Evolutionary conservation across 306 rosid genomes (phyloP).

Genomic region (Dicorynia guianensis): DNA sequence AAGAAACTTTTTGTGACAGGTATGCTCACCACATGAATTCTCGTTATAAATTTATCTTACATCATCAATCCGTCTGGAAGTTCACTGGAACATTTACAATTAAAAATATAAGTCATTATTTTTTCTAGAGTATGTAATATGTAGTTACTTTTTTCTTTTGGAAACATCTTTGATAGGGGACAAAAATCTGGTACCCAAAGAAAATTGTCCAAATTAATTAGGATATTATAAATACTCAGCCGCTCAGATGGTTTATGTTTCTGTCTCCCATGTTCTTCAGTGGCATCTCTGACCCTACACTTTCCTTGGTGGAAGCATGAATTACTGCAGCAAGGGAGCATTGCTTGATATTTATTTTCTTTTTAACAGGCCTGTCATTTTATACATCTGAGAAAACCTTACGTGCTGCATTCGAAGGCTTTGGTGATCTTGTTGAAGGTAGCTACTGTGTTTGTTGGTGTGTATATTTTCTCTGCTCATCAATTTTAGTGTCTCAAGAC

Average conservation of each 20-base stretch:
- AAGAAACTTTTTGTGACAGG: conserved; percentile 63
- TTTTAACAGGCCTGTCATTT: conserved; percentile 65
- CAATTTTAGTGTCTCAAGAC: conserved; percentile 7
- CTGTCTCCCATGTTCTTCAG: conserved; percentile 21
- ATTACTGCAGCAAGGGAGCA: background rate
- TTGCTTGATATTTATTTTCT: conserved; percentile 24
- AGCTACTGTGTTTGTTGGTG: conserved; percentile 2
- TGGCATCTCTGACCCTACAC: background rate
- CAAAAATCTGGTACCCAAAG: background rate
- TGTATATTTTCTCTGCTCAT: conserved; percentile 6
- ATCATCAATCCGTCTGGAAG: background rate
- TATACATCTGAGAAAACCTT: conserved; percentile 84
- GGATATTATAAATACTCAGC: background rate
- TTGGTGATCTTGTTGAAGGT: conserved; percentile 89
- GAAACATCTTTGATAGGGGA: conserved; percentile 8
- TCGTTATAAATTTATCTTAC: conserved; percentile 3
- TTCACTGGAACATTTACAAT: conserved; percentile 22
- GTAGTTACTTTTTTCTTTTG: background rate
- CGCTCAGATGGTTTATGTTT: conserved; percentile 13
- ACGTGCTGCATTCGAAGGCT: conserved; percentile 83
- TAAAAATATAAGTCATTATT: background rate
- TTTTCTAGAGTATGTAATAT: conserved; percentile 32
- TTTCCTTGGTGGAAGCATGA: conserved; percentile 9
- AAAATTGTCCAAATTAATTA: background rate
- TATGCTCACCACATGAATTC: conserved; percentile 25